These are phyloP conservation scores for Nannizziopsis arthrosporioides DNA, from an alignment of 2,329 filamentous ascomycete genomes.

Conservation along the genomic window DNA sequence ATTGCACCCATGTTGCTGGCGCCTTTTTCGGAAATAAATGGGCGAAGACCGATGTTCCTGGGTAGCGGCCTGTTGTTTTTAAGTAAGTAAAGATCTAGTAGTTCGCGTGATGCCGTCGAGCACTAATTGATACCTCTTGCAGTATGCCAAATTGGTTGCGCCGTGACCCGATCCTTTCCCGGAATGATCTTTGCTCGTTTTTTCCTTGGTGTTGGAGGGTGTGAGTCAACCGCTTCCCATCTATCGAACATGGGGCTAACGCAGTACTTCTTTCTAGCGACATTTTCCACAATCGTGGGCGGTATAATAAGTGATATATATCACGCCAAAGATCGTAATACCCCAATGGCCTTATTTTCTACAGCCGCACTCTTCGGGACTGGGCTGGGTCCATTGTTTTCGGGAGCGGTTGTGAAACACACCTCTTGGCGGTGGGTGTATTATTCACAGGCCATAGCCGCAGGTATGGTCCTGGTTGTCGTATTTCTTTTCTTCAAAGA, in stretches of 20 bases:
- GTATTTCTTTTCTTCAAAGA: conserved; percentile 66
- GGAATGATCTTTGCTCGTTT: conserved; percentile 69
- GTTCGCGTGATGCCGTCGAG: background rate
- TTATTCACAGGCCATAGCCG: conserved; percentile 67
- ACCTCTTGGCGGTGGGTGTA: conserved; percentile 77
- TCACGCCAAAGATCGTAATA: conserved; percentile 65
- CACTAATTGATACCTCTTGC: conserved; percentile 12
- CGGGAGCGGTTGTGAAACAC: conserved; percentile 55
- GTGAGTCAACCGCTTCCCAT: conserved; percentile 33
- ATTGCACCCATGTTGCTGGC: conserved; percentile 79
- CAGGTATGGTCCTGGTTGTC: conserved; percentile 50
- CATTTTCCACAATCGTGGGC: conserved; percentile 82
- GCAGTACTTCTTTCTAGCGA: conserved; percentile 24
- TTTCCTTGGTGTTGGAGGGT: conserved; percentile 63
- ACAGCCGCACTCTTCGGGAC: conserved; percentile 67
- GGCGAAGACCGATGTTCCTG: conserved; percentile 71
- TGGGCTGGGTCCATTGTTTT: conserved; percentile 62
- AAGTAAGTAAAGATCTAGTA: conserved; percentile 23
- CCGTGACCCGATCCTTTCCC: conserved; percentile 54
- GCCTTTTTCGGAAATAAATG: conserved; percentile 79
- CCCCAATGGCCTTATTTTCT: conserved; percentile 82
- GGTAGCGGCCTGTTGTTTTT: conserved; percentile 61
- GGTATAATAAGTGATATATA: conserved; percentile 83
- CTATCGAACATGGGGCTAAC: conserved; percentile 10
- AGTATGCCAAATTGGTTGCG: conserved; percentile 59